Conservation (phyloP, 73 alveolate genomes). For the Diophrys sp. region DNA sequence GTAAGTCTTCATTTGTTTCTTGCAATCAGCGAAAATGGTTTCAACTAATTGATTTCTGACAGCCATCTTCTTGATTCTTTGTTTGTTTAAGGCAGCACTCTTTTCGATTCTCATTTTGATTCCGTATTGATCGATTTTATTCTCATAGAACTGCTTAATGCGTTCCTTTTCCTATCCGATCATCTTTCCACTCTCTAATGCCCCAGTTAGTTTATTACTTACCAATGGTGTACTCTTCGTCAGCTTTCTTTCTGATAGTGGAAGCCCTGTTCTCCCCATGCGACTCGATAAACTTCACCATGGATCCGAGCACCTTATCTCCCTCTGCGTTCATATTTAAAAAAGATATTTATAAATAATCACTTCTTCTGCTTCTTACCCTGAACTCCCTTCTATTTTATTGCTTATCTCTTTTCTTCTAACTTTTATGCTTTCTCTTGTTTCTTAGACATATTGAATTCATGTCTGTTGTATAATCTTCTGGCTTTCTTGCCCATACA, state of each 20-base stretch:
- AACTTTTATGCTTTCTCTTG: conserved; percentile 28
- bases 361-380: neutral
- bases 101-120: conserved; percentile 45
- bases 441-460: conserved; percentile 13
- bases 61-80: conserved; percentile 67
- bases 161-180: conserved; percentile 44
- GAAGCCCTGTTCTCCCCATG: conserved; percentile 44
- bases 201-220: neutral
- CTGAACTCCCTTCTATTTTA: conserved; percentile 13
- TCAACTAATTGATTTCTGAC: conserved; percentile 61
- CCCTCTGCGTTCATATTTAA: conserved; percentile 40
- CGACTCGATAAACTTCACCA: conserved; percentile 34
- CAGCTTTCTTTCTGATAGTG: conserved; percentile 43
- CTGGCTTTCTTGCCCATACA: conserved; percentile 56
- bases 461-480: conserved; percentile 25
- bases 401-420: conserved; percentile 17
- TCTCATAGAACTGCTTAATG: conserved; percentile 15
- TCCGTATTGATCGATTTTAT: conserved; percentile 30
- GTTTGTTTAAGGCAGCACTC: conserved; percentile 20
- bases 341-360: conserved; percentile 12
- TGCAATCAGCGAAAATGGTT: conserved; percentile 55
- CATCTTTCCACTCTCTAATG: conserved; percentile 25
- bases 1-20: conserved; percentile 13
- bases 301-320: conserved; percentile 22
- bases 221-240: conserved; percentile 46